Percentiles rank a stretch among this genome's conserved stretches.
phyloP scores from a whole-genome alignment of 371 early-diverging fungal genomes.

The Chytridiales sp. region DNA sequence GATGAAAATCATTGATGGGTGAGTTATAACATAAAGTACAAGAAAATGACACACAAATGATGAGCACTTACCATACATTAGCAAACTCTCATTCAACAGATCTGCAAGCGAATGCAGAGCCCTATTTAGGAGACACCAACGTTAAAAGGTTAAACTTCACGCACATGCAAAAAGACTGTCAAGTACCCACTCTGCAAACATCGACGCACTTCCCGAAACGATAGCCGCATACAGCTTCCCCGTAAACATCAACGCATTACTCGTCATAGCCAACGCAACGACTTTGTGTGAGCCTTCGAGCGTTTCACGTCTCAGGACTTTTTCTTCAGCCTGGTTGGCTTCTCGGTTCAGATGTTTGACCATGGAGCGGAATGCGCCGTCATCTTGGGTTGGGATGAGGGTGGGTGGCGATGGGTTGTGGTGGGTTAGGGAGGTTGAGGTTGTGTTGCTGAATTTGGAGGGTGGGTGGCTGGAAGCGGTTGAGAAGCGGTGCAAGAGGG shows the following conservation, averaged over 20 bases:
- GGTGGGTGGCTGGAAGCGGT: too few species aligned
- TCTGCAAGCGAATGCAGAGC: constrained; percentile 35
- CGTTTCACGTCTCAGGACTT: constrained; percentile 13
- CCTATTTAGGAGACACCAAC: constrained; percentile 8
- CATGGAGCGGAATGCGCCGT: too few species aligned
- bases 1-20: neutral
- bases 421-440: too few species aligned
- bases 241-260: constrained; percentile 37
- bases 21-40: too few species aligned
- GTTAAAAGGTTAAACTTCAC: too few species aligned
- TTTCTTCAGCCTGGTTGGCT: too few species aligned
- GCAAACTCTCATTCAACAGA: constrained; percentile 44
- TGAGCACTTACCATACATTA: constrained; percentile 34
- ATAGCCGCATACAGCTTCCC: constrained; percentile 47
- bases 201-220: constrained; percentile 44
- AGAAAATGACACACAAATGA: too few species aligned
- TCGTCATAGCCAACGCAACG: constrained; percentile 43
- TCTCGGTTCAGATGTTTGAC: too few species aligned
- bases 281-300: constrained; percentile 45
- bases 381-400: too few species aligned
- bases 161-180: neutral
- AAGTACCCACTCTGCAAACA: constrained; percentile 45
- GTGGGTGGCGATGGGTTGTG: too few species aligned
- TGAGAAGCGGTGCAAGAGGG: too few species aligned
- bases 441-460: too few species aligned